Conservation (phyloP, 2,329 filamentous ascomycete species). For the Hymenotorrendiella dingleyae region DNA sequence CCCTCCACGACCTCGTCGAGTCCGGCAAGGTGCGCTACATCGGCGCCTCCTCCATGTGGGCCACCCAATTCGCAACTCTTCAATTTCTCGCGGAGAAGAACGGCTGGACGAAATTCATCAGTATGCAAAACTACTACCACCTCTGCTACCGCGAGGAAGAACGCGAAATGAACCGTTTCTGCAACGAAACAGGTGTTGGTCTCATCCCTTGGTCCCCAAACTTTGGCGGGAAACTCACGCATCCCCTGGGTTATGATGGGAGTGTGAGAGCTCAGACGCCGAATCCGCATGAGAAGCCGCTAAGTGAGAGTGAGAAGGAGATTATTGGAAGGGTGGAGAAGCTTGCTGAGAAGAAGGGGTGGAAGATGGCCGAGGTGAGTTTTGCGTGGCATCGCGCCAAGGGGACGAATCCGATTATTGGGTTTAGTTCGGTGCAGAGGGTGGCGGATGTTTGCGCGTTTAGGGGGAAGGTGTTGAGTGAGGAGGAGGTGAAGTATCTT, state of each 20-base stretch:
- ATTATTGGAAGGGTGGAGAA: constrained; percentile 50
- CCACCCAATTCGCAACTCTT: constrained; percentile 41
- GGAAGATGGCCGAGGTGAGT: constrained; percentile 52
- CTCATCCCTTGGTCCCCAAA: constrained; percentile 27
- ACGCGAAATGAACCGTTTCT: constrained; percentile 36
- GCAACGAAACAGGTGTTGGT: constrained; percentile 36
- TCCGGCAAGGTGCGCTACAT: constrained; percentile 51
- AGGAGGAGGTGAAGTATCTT: constrained; percentile 45
- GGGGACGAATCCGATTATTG: constrained; percentile 42
- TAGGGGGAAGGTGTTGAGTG: constrained; percentile 33
- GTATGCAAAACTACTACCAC: constrained; percentile 51
- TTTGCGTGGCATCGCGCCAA: constrained; percentile 45
- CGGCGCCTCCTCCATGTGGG: constrained; percentile 41
- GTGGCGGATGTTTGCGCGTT: constrained; percentile 45
- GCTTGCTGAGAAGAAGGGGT: constrained; percentile 47
- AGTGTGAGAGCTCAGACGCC: neutral
- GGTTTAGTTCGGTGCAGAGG: constrained; percentile 39
- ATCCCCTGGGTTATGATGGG: constrained; percentile 6
- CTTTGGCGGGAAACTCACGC: constrained; percentile 2
- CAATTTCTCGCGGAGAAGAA: constrained; percentile 45
- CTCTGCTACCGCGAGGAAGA: constrained; percentile 52
- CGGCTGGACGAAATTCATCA: constrained; percentile 49
- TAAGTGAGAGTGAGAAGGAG: constrained; percentile 39
- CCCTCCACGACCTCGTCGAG: constrained; percentile 50
- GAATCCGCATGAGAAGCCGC: constrained; percentile 28